phyloP scores from a whole-genome alignment of 345 rosid genomes.

The Populus nigra region DNA sequence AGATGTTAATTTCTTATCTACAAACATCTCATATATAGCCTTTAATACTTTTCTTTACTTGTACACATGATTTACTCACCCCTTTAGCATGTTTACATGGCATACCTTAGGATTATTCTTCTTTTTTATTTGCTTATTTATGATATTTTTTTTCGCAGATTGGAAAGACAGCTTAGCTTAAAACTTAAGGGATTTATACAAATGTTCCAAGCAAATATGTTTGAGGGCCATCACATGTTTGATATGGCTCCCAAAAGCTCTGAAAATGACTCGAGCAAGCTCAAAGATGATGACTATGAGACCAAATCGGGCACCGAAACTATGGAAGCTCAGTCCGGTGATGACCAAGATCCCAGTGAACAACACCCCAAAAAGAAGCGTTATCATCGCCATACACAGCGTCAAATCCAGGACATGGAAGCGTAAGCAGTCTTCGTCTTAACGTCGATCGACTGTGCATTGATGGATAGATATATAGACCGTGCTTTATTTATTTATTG shows the following conservation, averaged over 20 bases:
- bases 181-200: background rate
- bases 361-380: constrained; percentile 76
- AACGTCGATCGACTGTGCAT: background rate
- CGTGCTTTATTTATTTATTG: background rate
- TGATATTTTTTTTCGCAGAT: background rate
- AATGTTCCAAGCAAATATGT: constrained; percentile 76
- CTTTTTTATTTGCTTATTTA: background rate
- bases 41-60: background rate
- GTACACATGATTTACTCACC: background rate
- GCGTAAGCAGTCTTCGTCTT: constrained; percentile 43
- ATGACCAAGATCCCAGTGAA: constrained; percentile 65
- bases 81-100: background rate
- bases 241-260: constrained; percentile 58
- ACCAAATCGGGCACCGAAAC: constrained; percentile 73
- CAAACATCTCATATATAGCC: background rate
- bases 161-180: background rate
- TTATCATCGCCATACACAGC: constrained; percentile 92
- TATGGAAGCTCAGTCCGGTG: constrained; percentile 57
- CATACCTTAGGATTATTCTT: background rate
- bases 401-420: constrained; percentile 94
- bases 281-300: constrained; percentile 73
- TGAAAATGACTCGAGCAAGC: constrained; percentile 56
- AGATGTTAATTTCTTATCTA: no score
- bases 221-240: constrained; percentile 63
- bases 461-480: background rate